phyloP scores from a whole-genome alignment of 176 grass and related monocot species.

The barley (Hordeum vulgare) region DNA sequence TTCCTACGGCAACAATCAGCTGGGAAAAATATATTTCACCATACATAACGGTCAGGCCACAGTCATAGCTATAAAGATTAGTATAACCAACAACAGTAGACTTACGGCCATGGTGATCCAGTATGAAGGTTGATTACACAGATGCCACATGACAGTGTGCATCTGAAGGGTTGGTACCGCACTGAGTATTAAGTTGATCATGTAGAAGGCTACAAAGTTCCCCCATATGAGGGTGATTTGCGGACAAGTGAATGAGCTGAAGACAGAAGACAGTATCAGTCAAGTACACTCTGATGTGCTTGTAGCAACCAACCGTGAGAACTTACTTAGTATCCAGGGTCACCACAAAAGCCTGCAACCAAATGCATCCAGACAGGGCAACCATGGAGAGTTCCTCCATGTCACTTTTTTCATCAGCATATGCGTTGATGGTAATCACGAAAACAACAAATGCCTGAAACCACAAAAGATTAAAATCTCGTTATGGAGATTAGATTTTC shows the following conservation, averaged over 20 bases:
- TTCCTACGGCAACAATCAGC: constrained; percentile 58
- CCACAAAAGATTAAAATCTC: neutral
- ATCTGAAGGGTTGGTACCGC: constrained; percentile 46
- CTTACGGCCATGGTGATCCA: constrained; percentile 90
- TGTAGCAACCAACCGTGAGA: neutral
- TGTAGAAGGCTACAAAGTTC: constrained; percentile 77
- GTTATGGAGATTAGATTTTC: neutral
- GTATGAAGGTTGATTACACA: constrained; percentile 66
- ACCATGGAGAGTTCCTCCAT: constrained; percentile 89
- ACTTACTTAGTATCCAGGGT: constrained; percentile 79
- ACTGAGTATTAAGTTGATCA: constrained; percentile 71
- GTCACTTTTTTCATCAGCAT: constrained; percentile 76
- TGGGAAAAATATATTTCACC: constrained; percentile 21
- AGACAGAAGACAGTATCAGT: constrained; percentile 18
- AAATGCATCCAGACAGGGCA: constrained; percentile 86
- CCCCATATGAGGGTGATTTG: constrained; percentile 83
- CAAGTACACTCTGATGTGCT: neutral
- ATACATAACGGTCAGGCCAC: neutral
- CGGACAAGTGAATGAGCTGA: constrained; percentile 65
- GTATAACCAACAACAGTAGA: neutral
- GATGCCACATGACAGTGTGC: constrained; percentile 73
- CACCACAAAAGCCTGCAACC: constrained; percentile 92
- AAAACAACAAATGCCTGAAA: constrained; percentile 77
- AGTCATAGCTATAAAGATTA: neutral
- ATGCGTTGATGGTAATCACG: constrained; percentile 49